Evolutionary conservation across 768 basidiomycete species (phyloP).

Genomic region (Suillus alpinus): DNA sequence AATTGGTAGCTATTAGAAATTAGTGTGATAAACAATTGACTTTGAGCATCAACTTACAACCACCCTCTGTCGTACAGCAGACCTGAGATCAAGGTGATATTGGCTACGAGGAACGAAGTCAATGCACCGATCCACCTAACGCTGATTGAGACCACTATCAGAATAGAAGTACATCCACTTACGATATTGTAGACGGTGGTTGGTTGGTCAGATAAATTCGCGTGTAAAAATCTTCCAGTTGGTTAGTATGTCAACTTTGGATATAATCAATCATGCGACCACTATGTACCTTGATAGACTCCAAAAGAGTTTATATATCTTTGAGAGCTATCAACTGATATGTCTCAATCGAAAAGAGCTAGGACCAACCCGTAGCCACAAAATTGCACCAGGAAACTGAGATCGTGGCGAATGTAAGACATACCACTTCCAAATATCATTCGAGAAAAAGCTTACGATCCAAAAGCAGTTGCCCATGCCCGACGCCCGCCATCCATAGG

Average conservation of each 20-base stretch:
- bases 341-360: not conserved
- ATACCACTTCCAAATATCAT: not conserved
- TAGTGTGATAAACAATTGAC: constrained; percentile 24
- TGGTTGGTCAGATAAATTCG: constrained; percentile 25
- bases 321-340: not conserved
- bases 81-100: constrained; percentile 38
- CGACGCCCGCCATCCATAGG: constrained; percentile 6
- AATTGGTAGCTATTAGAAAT: not conserved
- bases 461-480: constrained; percentile 12
- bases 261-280: not conserved
- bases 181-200: constrained; percentile 29
- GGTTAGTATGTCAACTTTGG: constrained; percentile 6
- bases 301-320: constrained; percentile 30
- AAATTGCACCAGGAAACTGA: constrained; percentile 25
- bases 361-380: constrained; percentile 24
- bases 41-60: constrained; percentile 27
- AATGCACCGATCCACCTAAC: constrained; percentile 39
- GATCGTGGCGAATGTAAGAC: not conserved
- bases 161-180: constrained; percentile 7
- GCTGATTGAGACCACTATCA: constrained; percentile 23
- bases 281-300: constrained; percentile 28
- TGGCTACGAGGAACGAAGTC: constrained; percentile 37
- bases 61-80: constrained; percentile 44
- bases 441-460: constrained; percentile 5
- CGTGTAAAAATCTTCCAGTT: constrained; percentile 29